Base-by-base conservation (phyloP, 163 green algal species). In the Prototheca cutis region DNA sequence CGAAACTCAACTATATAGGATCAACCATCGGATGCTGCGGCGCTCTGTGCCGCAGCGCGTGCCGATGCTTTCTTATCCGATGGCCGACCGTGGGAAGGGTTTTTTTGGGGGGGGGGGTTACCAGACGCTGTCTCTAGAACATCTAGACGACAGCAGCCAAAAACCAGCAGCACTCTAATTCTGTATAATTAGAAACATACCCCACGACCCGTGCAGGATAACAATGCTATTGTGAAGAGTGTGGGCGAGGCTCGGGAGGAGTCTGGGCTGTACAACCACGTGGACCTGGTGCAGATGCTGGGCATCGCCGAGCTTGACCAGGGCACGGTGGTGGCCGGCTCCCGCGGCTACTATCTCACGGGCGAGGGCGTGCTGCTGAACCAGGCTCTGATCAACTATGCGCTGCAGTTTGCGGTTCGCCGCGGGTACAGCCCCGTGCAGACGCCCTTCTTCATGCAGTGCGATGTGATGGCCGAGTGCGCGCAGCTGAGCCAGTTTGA, bases 401-500 rank as follows among this genome's bases (percentile, higher is more conserved):
- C 82, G 2, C 73, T 95, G 32, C 13, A 90, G 56, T 95, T 95
- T 72, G 85, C 80, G 21, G 79, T 81, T 58, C 74, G 69, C 55
- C 69, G 78, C 3, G 81, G 80, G 23, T 94, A 80, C 74, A 74
- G 58, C 25, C 88, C 91, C 13, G 74, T 99, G 64, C 91, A 96
- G 64, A 98, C 93, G 28, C 92, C 92, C 29, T 99, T 97, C 78
- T 96, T 99, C 78, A 97, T 98, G 53, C 64, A 72, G 59, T 70
- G 81, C 62, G 75, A 88, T 45, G 85, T 96, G 59, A 99, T 99
- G 93, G 89, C 83, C 3, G 87, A 96, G 70, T 97, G 90, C 69
- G 92, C 93, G 21, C 93, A 99, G 87, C 86, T 99, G 27, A 75
- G 66, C 48, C 87, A 99, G 75, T 99, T 98, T 68, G 93, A 99